These are phyloP conservation scores for Microsporum audouinii DNA, from an alignment of 2,329 filamentous ascomycete species.

Conservation along the genomic window DNA sequence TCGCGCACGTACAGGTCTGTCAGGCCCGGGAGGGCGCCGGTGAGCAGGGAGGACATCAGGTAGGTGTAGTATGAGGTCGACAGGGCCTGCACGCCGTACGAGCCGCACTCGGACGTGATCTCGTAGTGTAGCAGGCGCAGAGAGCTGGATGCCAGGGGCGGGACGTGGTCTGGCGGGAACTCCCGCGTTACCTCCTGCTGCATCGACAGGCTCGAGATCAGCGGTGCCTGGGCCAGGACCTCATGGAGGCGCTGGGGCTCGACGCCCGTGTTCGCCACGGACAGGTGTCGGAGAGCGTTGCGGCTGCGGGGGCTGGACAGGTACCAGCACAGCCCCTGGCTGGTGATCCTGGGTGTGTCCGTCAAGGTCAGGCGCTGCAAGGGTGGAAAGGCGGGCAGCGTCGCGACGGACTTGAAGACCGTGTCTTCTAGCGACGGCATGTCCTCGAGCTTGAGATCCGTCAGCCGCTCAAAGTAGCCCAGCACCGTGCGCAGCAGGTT, in stretches of 20 bases:
- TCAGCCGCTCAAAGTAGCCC: constrained; percentile 53
- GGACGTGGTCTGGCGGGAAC: constrained; percentile 46
- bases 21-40: constrained; percentile 61
- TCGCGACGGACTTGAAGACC: constrained; percentile 56
- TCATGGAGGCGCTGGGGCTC: constrained; percentile 30
- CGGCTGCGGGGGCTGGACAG: constrained; percentile 51
- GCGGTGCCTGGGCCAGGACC: constrained; percentile 33
- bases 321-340: constrained; percentile 57
- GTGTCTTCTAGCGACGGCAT: constrained; percentile 62
- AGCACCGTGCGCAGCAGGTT: constrained; percentile 55
- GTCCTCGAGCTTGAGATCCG: constrained; percentile 62
- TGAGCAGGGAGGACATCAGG: constrained; percentile 69
- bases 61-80: constrained; percentile 66
- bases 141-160: constrained; percentile 52
- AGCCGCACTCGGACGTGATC: constrained; percentile 50
- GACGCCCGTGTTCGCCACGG: constrained; percentile 61
- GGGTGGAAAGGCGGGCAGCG: constrained; percentile 61
- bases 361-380: constrained; percentile 63
- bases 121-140: constrained; percentile 71
- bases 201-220: constrained; percentile 41
- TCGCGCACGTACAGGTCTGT: constrained; percentile 76
- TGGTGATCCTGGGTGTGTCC: constrained; percentile 59
- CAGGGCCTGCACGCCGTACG: constrained; percentile 44
- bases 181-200: constrained; percentile 45
- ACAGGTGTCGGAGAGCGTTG: constrained; percentile 54